These are phyloP conservation scores for Apiotrichum brassicae DNA, from an alignment of 1,284 basidiomycete species.

Conservation along the genomic window DNA sequence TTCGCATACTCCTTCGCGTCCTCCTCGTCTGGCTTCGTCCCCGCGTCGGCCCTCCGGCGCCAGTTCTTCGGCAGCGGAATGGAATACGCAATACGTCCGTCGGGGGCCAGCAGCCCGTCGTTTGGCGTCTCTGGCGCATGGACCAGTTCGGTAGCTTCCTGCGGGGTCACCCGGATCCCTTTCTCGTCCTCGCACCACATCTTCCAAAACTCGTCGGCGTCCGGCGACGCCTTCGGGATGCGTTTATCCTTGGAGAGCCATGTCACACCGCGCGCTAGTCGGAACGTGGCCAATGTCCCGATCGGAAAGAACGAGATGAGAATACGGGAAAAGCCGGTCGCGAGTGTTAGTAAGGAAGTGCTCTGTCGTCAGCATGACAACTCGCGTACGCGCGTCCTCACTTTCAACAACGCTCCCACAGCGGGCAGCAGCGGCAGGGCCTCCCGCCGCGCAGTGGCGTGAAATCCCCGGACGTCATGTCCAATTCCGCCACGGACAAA, in stretches of 20 bases:
- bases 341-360: slow-evolving; percentile 44
- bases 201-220: slow-evolving; percentile 38
- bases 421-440: slow-evolving; percentile 43
- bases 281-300: slow-evolving; percentile 32
- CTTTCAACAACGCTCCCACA: slow-evolving; percentile 38
- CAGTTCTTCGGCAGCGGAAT: slow-evolving; percentile 17
- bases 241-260: slow-evolving; percentile 25
- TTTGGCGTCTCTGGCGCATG: slow-evolving; percentile 15
- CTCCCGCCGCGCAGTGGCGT: slow-evolving; percentile 31
- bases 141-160: slow-evolving; percentile 18
- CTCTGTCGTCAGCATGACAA: slow-evolving; percentile 46
- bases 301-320: slow-evolving; percentile 45
- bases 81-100: slow-evolving; percentile 30
- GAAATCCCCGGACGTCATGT: slow-evolving; percentile 24
- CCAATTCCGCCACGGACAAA: too few relatives aligned
- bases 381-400: too few relatives aligned
- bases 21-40: slow-evolving; percentile 7
- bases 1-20: slow-evolving; percentile 1
- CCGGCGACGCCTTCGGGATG: slow-evolving; percentile 22
- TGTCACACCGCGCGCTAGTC: slow-evolving; percentile 18
- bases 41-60: not conserved
- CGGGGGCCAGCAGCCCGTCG: slow-evolving; percentile 18
- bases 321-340: slow-evolving; percentile 38
- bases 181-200: slow-evolving; percentile 43
- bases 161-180: slow-evolving; percentile 15